Conservation (phyloP, 331 rosid genomes). For the Malus hybrid region DNA sequence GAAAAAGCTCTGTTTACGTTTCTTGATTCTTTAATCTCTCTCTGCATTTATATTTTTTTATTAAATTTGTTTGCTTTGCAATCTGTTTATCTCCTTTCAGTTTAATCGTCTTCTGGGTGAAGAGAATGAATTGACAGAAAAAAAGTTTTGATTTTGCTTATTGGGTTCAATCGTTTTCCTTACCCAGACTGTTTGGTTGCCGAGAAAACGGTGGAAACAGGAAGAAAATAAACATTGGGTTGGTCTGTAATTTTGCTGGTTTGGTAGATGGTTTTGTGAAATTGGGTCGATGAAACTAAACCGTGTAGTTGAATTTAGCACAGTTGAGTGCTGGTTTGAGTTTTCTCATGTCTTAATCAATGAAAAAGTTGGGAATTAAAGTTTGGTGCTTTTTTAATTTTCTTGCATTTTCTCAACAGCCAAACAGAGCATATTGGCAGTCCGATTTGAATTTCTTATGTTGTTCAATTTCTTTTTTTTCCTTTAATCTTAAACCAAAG, state of each 20-base stretch:
- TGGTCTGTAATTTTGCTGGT: conserved; percentile 8
- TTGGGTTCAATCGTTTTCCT: conserved; percentile 21
- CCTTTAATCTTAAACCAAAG: conserved; percentile 3
- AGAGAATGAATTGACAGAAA: conserved; percentile 6
- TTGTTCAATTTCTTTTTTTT: background rate
- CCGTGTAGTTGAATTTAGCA: conserved; percentile 12
- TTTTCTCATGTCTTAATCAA: conserved; percentile 5
- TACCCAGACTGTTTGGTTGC: conserved; percentile 40
- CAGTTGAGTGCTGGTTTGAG: conserved; percentile 15
- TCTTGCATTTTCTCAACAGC: background rate
- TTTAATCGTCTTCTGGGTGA: conserved; percentile 22
- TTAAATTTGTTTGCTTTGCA: background rate
- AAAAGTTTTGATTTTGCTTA: conserved; percentile 13
- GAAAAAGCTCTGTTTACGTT: conserved; percentile 23
- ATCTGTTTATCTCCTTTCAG: background rate
- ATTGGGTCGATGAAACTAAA: conserved; percentile 4
- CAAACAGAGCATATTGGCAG: conserved; percentile 16
- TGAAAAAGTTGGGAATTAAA: background rate
- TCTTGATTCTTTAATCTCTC: conserved; percentile 16
- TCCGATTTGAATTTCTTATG: conserved; percentile 2
- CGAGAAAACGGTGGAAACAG: conserved; percentile 33
- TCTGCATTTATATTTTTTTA: conserved; percentile 19
- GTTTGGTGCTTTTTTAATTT: conserved; percentile 12
- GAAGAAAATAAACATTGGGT: background rate
- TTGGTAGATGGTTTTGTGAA: conserved; percentile 5